phyloP scores from a whole-genome alignment of 179 eudicot genomes.

The Carnegiea gigantea region DNA sequence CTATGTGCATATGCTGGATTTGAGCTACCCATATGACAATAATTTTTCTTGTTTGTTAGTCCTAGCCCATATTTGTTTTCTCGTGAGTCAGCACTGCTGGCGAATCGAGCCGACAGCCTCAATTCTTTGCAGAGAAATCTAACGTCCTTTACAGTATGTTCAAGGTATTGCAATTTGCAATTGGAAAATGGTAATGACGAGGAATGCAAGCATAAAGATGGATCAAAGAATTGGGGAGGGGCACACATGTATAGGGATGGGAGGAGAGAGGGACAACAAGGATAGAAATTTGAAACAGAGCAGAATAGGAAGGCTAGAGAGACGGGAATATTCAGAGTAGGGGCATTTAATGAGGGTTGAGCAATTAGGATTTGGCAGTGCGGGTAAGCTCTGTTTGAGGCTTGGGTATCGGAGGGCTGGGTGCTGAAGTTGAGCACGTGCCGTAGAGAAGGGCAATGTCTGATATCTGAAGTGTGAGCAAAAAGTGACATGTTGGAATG shows the following conservation, averaged over 20 bases:
- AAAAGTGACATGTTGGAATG: not conserved
- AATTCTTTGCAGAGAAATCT: not conserved
- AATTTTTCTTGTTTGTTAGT: constrained; percentile 4
- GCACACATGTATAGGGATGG: not conserved
- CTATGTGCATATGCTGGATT: not conserved
- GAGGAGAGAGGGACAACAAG: not conserved
- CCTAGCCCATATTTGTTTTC: not conserved
- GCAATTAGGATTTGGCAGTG: not conserved
- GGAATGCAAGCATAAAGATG: not conserved
- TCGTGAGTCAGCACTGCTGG: not conserved
- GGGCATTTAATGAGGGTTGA: not conserved
- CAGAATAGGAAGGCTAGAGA: not conserved
- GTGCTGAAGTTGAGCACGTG: not conserved
- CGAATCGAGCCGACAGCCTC: not conserved
- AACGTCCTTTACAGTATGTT: not conserved
- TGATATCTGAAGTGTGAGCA: not conserved
- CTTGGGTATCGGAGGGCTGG: not conserved
- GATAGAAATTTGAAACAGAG: not conserved
- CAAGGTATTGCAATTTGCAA: not conserved
- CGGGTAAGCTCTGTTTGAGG: not conserved
- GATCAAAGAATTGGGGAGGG: not conserved
- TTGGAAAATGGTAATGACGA: not conserved
- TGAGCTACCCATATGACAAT: not conserved
- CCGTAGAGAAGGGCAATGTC: not conserved
- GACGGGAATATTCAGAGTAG: not conserved